Base-by-base conservation (phyloP, 768 basidiomycete species). In the Boletus eberwhitei region DNA sequence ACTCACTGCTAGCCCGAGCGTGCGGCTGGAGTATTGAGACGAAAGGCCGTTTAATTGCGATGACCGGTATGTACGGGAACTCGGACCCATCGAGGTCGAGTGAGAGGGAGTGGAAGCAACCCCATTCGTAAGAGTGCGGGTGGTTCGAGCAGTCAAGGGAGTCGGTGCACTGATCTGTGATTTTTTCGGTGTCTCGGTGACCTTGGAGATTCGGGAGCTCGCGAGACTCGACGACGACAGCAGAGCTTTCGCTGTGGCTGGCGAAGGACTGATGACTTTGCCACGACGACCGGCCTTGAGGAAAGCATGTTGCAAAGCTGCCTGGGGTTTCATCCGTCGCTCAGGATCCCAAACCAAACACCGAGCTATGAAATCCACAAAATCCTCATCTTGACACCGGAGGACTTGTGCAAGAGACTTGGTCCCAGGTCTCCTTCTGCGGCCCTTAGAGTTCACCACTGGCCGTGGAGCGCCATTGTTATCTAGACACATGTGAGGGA, bases 341-440 rank as follows among this genome's bases (percentile, higher is more conserved):
- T 98, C 96, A 9, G 97, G 97, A 74, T 99, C 97, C 95, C 95
- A 99, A 29, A 90, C 80, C n/a, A 99, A 79, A 73, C 97, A 99
- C 70, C 96, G 98, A 1, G 90, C 80, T 59, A 98, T 88, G 70
- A 99, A 99, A 74, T 99, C 97, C 53, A 99, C 79, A 61, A 99
- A 98, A 41, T 90, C 86, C 54, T 96, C 93, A 66, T 98, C 97
- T 54, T 94, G 91, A 66, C 88, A 91, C 52, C 91, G 85, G 46
- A 99, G 79, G 38, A 95, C 93, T 65, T 93, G 88, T 16, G 86
- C 82, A 50, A 99, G 80, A 0, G 91, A 87, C 72, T 97, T 97
- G 44, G 91, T 86, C 17, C 90, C 93, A 16, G 97, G 94, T 63
- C 93, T 81, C 55, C 97, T 83, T 50, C 93, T 83, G 40, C 93